Conservation (phyloP, 306 rosid genomes). For the Dalbergia oliveri region DNA sequence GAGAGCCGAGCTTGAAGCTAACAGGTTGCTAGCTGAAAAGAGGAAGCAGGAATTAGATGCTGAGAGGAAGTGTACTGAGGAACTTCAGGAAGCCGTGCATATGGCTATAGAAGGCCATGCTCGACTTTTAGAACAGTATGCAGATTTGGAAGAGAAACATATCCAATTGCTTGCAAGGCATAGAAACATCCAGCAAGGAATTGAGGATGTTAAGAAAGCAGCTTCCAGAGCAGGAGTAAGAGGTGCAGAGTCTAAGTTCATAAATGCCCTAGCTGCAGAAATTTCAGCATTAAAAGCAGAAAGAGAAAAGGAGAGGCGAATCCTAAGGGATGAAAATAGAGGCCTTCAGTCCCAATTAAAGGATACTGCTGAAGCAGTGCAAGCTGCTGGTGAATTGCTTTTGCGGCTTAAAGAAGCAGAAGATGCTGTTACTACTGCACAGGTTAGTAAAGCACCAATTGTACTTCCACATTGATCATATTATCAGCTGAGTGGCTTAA, state of each 20-base stretch:
- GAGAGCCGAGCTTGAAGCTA: conserved; percentile 85
- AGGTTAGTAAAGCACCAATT: conserved; percentile 63
- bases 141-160: conserved; percentile 97
- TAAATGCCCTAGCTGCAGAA: conserved; percentile 96
- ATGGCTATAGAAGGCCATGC: conserved; percentile 92
- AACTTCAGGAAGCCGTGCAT: conserved; percentile 89
- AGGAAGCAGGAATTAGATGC: conserved; percentile 76
- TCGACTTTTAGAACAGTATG: conserved; percentile 88
- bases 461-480: conserved; percentile 6
- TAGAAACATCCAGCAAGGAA: conserved; percentile 86
- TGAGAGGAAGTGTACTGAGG: conserved; percentile 86
- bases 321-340: conserved; percentile 85
- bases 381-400: conserved; percentile 98
- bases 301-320: conserved; percentile 86
- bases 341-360: conserved; percentile 95
- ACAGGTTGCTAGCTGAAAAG: conserved; percentile 75
- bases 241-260: conserved; percentile 94
- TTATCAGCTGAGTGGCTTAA: neutral
- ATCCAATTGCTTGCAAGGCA: conserved; percentile 88
- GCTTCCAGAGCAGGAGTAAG: conserved; percentile 92
- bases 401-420: conserved; percentile 94
- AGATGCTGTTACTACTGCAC: conserved; percentile 77
- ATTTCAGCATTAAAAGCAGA: conserved; percentile 86
- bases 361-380: conserved; percentile 98
- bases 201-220: conserved; percentile 94